Base-by-base conservation (phyloP, 768 basidiomycete genomes). In the Mycena galopus region DNA sequence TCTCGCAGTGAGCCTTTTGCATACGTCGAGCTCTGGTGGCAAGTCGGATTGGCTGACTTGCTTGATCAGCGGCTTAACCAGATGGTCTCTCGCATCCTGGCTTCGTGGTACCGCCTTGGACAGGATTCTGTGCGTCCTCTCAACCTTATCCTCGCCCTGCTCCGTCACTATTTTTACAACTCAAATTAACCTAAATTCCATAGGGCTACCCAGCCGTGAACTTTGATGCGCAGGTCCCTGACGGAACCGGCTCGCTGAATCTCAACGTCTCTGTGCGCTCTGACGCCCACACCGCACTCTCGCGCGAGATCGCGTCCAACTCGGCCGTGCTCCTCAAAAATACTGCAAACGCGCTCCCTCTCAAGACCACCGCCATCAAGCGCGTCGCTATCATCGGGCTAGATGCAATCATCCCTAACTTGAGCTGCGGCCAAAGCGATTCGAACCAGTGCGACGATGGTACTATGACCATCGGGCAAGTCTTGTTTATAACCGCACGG, bases 281-380 rank as follows among this genome's bases (percentile, higher is more conserved):
- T 2, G 81, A 77, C 16, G 83, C 77, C 0, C 88, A 89, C 74
- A 88, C 86, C 0, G 84, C 87, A 4, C 81, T 93, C 21, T 88
- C 87, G 21, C 85, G 86, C 29, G 88, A 93, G 72, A 91, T 95
- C 33, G 93, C 89, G 6, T 86, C 89, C 0, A 89, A 88, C 0
- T 92, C 91, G 0, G 89, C 90, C 1, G 91, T 94, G 23, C 79
- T 94, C 37, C 84, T 94, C 16, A 94, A 94, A 82, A 94, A 94
- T 78, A 82, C 84, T 42, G 79, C 86, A 72, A 83, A 82, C 8
- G 76, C 80, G 21, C 80, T 83, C 5, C 88, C 88, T 6, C 75
- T 86, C 2, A 77, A 85, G n/a, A 81, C 83, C 17, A 81, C 87
- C 39, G 85, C 85, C 23, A 88, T 89, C 37, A 88, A 88, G 39